Evolutionary conservation across 108 stramenopile species (phyloP), one percentile per base, ranked within the genome.

Genomic region (Schizochytrium sp.): DNA sequence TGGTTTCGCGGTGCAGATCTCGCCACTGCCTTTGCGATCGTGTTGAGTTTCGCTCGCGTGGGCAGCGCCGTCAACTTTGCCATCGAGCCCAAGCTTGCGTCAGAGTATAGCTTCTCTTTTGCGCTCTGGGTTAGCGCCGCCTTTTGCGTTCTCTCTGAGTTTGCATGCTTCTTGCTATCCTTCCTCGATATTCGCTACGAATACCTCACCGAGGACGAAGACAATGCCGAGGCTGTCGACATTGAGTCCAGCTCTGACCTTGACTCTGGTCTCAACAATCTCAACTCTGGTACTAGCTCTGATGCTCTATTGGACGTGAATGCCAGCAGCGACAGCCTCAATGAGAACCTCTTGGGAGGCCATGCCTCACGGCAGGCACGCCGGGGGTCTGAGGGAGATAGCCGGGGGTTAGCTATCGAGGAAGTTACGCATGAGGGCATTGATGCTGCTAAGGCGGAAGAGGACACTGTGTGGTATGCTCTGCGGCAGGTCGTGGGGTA

Each of bases 1-100:
- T 89, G 90, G 90, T 92, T 92, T 53, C 45, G 28, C 42, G 92
- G 92, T 42, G 83, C 89, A 3, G 92, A 92, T 55, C 40, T 92
- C 15, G 90, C 90, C 15, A 88, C 76, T 17, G 92, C 92, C 13
- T 83, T 92, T 46, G 92, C 88, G 0, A 83, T 89, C 57, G 88
- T 88, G 12, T 57, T 92, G 41, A 61, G 57, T 38, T 56, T 91
- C 61, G 56, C 69, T n/a, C 46, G 90, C 46, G 88, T 88, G 45
- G 88, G 90, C 46, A 88, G 87, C 76, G 88, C 56, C 3, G 19
- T 89, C 3, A 91, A 91, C 90, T 90, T 88, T 50, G 76, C 76
- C 3, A 83, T 83, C 3, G 76, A 83, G 3, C 76, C 76, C 47
- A 83, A 83, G 76, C 50, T 83, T 28, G 53, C 50, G 50, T 47